These are phyloP conservation scores for Eucalyptus tenuipes DNA, from an alignment of 345 rosid genomes.

Conservation along the genomic window DNA sequence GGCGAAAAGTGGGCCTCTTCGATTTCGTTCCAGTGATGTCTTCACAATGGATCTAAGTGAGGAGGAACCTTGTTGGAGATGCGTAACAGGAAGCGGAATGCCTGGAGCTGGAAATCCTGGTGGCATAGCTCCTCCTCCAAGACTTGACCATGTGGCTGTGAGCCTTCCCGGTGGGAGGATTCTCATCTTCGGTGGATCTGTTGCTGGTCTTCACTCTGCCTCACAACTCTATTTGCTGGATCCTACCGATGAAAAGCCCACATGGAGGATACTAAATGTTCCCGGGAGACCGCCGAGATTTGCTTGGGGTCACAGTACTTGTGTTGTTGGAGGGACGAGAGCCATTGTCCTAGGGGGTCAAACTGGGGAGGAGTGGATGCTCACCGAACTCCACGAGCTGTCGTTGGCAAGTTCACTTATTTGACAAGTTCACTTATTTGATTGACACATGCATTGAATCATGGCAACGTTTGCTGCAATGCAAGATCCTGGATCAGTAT, in stretches of 20 bases:
- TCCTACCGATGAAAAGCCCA: conserved; percentile 83
- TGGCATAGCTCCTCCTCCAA: conserved; percentile 85
- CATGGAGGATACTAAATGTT: conserved; percentile 79
- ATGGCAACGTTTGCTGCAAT: neutral
- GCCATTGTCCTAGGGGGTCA: conserved; percentile 86
- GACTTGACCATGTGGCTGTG: conserved; percentile 86
- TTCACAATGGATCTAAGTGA: conserved; percentile 84
- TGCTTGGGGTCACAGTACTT: conserved; percentile 94
- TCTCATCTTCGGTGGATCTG: conserved; percentile 76
- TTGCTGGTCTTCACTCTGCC: conserved; percentile 85
- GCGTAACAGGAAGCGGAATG: conserved; percentile 76
- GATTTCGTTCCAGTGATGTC: conserved; percentile 81
- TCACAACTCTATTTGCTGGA: conserved; percentile 84
- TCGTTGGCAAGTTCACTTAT: conserved; percentile 49
- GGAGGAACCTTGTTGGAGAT: conserved; percentile 83
- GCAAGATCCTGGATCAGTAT: neutral
- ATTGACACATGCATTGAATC: neutral
- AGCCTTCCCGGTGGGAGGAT: conserved; percentile 78
- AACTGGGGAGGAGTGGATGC: conserved; percentile 95
- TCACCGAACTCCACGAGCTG: conserved; percentile 75
- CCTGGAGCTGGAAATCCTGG: conserved; percentile 83
- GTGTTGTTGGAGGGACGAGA: conserved; percentile 88
- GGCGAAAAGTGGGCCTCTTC: conserved; percentile 79
- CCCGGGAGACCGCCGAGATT: conserved; percentile 76
- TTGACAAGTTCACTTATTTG: conserved; percentile 47